Base-by-base conservation (phyloP, 140 eudicot species). In the Senecio squalidus region DNA sequence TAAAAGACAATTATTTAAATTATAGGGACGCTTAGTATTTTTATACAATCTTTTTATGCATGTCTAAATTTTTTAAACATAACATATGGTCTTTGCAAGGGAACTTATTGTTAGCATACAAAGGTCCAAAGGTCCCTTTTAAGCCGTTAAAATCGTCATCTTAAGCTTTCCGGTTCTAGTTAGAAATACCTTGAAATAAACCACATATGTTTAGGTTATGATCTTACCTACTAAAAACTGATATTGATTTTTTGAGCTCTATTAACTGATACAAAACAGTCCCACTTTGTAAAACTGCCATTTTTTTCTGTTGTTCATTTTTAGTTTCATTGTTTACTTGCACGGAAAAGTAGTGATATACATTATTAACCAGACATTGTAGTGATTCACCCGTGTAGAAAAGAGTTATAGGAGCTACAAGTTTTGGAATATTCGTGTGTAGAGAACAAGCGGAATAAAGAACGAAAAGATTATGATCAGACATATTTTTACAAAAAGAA, bases 401-500 rank as follows among this genome's bases (percentile, higher is more conserved):
- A 52, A 67, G 57, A 21, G 65, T 43, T 9, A 20, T 55, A 67
- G 3, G 50, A 26, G 26, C 39, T 29, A 31, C 28, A 22, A 21
- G 13, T 43, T 41, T n/a, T 53, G 49, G 53, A 28, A 55, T 71
- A 71, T 62, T 43, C 60, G 10, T 11, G 1, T 31, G 53, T 54
- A 31, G 52, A 31, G 33, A 14, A 33, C 22, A 71, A 31, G 39
- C 43, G 0, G 71, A 63, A 45, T 71, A 71, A 44, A 43, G 69
- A 23, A 33, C 43, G 4, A 63, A 45, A 62, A 46, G 29, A 45
- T 4, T 14, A 29, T 31, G 51, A 62, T 67, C 33, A 30, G 69
- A 69, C 68, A 64, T 41, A 58, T 39, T 38, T 72, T 44, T 31
- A 67, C 60, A 46, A 64, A 46, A 64, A 58, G 78, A 70, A 66